phyloP scores from a whole-genome alignment of 2,329 filamentous ascomycete species.

The Colletotrichum karsti region DNA sequence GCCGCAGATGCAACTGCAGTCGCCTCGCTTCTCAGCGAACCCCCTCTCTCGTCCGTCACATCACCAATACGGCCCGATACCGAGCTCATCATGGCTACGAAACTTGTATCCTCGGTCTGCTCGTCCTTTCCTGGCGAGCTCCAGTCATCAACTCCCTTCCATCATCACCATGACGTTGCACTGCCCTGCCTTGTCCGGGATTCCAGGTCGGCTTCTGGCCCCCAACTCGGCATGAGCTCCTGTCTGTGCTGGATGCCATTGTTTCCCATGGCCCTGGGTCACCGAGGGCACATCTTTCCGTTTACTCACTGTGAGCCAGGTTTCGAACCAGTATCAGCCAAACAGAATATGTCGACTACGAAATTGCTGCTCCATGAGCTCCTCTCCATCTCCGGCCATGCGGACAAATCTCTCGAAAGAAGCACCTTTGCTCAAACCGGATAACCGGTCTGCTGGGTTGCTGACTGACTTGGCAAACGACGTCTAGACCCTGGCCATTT shows the following conservation, averaged over 20 bases:
- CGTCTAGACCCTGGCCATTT: constrained; percentile 12
- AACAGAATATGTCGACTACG: neutral
- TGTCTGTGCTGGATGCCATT: neutral
- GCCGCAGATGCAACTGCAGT: constrained; percentile 11
- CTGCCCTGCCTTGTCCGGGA: neutral
- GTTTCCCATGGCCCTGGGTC: neutral
- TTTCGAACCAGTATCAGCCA: neutral
- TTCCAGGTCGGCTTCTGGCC: neutral
- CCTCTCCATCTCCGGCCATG: constrained; percentile 1
- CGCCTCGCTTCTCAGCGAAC: neutral
- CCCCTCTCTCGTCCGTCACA: neutral
- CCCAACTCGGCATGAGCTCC: neutral
- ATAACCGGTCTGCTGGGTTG: constrained; percentile 23
- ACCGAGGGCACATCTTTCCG: neutral
- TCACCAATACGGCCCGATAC: neutral
- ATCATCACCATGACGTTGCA: neutral
- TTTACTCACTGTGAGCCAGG: neutral
- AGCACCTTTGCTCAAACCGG: neutral
- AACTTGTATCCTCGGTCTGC: neutral
- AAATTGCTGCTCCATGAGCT: neutral
- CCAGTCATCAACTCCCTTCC: neutral
- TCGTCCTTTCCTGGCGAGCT: neutral
- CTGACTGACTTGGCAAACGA: constrained; percentile 2
- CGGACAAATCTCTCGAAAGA: neutral
- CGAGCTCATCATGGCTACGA: neutral